A percentile compares a stretch with the other conserved stretches of the same genome.
Conservation (phyloP, 2,329 filamentous ascomycete genomes). For the Penicillium sp. region DNA sequence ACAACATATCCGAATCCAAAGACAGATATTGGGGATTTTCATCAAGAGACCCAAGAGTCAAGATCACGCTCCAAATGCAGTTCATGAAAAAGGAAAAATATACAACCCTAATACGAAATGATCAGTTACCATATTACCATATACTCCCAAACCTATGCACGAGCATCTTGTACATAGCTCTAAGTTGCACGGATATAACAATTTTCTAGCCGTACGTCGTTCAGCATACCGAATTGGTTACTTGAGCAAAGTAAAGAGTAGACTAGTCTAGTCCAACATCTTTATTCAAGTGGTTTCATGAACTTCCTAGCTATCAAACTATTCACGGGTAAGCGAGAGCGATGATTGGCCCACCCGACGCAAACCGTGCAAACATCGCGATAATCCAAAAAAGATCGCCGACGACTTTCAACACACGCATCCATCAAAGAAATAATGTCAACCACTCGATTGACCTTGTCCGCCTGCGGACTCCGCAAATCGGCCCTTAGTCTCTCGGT, state of each 20-base stretch:
- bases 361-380: constrained; percentile 35
- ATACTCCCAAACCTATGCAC: neutral
- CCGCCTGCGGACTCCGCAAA: constrained; percentile 17
- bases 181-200: neutral
- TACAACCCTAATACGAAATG: neutral
- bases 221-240: neutral
- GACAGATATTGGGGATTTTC: neutral
- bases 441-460: constrained; percentile 19
- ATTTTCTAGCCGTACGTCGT: neutral
- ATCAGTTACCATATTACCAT: neutral
- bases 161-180: neutral
- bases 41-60: neutral
- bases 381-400: constrained; percentile 15
- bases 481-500: constrained; percentile 20
- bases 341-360: constrained; percentile 1
- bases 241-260: too few species aligned
- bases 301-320: neutral
- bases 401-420: constrained; percentile 6
- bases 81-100: neutral
- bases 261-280: too few species aligned
- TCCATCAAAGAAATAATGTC: constrained; percentile 21
- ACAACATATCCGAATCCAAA: neutral
- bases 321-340: neutral
- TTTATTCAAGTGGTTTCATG: neutral
- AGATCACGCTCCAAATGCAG: neutral